Conservation (phyloP, 140 eudicot species). For the Senecio squalidus region DNA sequence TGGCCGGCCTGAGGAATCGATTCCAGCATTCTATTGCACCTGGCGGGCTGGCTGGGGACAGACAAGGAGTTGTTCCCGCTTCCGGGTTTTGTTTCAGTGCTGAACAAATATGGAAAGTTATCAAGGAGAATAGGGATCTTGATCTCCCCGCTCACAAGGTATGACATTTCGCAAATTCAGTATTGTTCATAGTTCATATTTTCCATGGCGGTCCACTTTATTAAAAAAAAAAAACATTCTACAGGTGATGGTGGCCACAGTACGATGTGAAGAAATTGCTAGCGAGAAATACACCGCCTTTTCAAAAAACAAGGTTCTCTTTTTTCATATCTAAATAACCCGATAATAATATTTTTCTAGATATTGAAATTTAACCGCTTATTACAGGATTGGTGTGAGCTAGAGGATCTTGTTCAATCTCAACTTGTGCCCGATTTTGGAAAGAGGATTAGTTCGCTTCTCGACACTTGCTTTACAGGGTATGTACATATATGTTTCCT, state of each 20-base stretch:
- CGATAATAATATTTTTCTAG: conserved; percentile 6
- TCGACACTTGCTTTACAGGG: conserved; percentile 46
- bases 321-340: background rate
- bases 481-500: conserved; percentile 28
- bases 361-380: background rate
- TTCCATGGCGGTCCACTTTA: background rate
- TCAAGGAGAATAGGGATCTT: conserved; percentile 77
- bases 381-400: conserved; percentile 63
- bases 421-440: conserved; percentile 64
- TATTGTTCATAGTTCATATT: background rate
- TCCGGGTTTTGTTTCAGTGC: conserved; percentile 84
- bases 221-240: no score
- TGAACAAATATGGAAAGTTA: conserved; percentile 74
- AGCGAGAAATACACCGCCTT: conserved; percentile 55
- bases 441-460: conserved; percentile 42
- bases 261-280: conserved; percentile 97
- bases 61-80: conserved; percentile 87
- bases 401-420: conserved; percentile 62
- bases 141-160: conserved; percentile 89
- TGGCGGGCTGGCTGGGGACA: conserved; percentile 89
- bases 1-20: conserved; percentile 58
- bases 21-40: conserved; percentile 78
- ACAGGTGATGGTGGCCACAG: conserved; percentile 97
- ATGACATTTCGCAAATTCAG: conserved; percentile 2
- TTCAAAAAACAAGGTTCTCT: conserved; percentile 52